Base-by-base conservation (phyloP, 805 yeast species). In the Vanderwaltozyma verrucispora region DNA sequence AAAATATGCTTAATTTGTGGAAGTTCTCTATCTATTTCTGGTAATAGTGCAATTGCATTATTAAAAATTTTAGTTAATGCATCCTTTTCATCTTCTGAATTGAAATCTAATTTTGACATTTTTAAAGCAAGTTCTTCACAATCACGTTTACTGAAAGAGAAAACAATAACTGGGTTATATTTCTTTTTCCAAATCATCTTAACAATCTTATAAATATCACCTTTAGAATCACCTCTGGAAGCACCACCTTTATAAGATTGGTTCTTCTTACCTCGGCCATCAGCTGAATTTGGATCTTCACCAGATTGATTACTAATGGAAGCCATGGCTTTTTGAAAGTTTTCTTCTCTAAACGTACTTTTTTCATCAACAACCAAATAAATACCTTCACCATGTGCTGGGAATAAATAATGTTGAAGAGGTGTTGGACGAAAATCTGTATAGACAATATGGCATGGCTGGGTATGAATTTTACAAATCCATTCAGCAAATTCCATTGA, bases 401-500 rank as follows among this genome's bases (percentile, higher is more conserved):
- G 98, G 68, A 92, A 92, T 37, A 92, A 66, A 53, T 92, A 92
- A 64, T 92, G 99, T 61, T 92, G 99, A 48, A 92, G 68, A 1
- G 99, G 99, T 6, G 99, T 92, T 28, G 99, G 99, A 60, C 99
- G 80, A 73, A 89, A 92, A 65, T 92, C 96, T 1, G 99, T 92
- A 62, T 92, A 92, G 16, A 92, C 98, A 60, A 92, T 94, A 62
- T 92, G 97, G 58, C 99, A 92, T 5, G 98, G 98, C 61, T 94
- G 98, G 32, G 74, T 69, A 58, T 92, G 99, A 39, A 81, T 88
- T 54, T 85, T 82, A 59, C 95, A 88, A 41, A 92, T 85, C 99
- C 99, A 92, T 62, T 89, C 95, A 10, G 97, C 96, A 67, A 89
- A 89, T 58, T 89, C 96, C 88, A 85, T 82, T 2, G 97, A 96